phyloP scores from a whole-genome alignment of 345 rosid species.

The Ricinus communis region DNA sequence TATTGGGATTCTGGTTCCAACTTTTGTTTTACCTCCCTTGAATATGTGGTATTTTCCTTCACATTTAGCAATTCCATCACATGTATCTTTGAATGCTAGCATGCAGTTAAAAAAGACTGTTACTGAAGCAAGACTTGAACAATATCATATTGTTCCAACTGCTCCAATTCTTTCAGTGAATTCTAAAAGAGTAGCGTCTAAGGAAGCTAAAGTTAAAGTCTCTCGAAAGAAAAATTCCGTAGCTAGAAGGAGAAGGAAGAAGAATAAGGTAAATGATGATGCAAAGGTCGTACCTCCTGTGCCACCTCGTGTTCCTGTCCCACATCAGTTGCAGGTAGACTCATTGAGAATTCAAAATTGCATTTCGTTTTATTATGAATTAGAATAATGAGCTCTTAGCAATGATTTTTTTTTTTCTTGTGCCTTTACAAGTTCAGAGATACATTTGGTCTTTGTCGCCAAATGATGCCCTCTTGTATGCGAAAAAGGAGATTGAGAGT shows the following conservation, averaged over 20 bases:
- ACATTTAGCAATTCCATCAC: constrained; percentile 26
- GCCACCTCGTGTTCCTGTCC: constrained; percentile 32
- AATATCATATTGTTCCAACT: constrained; percentile 23
- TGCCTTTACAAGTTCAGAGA: constrained; percentile 42
- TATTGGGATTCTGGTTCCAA: constrained; percentile 50
- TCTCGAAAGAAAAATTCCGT: constrained; percentile 9
- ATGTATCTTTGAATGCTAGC: constrained; percentile 37
- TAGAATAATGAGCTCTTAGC: background rate
- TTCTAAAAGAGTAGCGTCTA: constrained; percentile 21
- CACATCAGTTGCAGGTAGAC: constrained; percentile 53
- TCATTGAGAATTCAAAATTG: background rate
- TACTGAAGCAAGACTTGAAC: constrained; percentile 38
- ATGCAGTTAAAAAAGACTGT: constrained; percentile 39
- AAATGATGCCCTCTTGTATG: constrained; percentile 58
- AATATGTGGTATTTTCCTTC: constrained; percentile 33
- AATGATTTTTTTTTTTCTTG: background rate
- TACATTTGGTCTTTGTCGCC: constrained; percentile 58
- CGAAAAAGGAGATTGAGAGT: constrained; percentile 60
- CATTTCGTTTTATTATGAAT: background rate
- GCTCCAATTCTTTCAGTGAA: constrained; percentile 34
- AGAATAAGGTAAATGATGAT: constrained; percentile 29
- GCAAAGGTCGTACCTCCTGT: constrained; percentile 29
- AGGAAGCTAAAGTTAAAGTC: constrained; percentile 19
- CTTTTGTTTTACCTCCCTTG: constrained; percentile 31
- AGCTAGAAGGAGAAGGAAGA: constrained; percentile 30